phyloP scores from a whole-genome alignment of 371 early-diverging fungal genomes.

The Mucor saturninus region DNA sequence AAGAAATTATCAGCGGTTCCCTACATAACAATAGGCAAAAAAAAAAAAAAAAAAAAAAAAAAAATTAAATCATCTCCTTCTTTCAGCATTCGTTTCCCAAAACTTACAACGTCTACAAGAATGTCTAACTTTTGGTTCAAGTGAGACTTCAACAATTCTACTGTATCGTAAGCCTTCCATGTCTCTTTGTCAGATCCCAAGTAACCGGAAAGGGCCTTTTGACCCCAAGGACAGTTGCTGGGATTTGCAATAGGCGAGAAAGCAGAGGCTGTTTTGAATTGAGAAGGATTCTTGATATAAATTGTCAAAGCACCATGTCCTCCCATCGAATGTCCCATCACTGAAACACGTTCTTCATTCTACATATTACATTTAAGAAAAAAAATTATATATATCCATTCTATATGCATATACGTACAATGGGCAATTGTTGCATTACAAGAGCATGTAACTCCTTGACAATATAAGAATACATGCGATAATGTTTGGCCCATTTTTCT shows the following conservation, averaged over 20 bases:
- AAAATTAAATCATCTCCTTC: background rate
- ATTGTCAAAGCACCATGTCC: slow-evolving; percentile 91
- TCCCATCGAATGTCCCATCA: slow-evolving; percentile 91
- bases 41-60: slow-evolving; percentile 19
- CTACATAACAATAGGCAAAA: background rate
- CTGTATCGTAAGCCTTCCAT: slow-evolving; percentile 80
- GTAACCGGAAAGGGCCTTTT: slow-evolving; percentile 78
- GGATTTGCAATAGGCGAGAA: slow-evolving; percentile 87
- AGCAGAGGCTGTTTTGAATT: slow-evolving; percentile 79
- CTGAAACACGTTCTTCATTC: slow-evolving; percentile 66
- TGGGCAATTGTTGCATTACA: slow-evolving; percentile 58
- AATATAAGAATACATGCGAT: slow-evolving; percentile 87
- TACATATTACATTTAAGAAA: slow-evolving; percentile 13
- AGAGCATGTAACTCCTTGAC: slow-evolving; percentile 72
- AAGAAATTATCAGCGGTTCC: slow-evolving; percentile 78
- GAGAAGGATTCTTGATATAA: slow-evolving; percentile 69
- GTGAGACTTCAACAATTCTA: slow-evolving; percentile 60
- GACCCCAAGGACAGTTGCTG: slow-evolving; percentile 75
- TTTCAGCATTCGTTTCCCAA: too few relatives aligned
- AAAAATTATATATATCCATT: background rate
- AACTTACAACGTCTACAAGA: slow-evolving; percentile 44
- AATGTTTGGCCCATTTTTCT: slow-evolving; percentile 73
- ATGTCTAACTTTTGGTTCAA: slow-evolving; percentile 38
- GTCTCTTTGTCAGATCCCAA: slow-evolving; percentile 62
- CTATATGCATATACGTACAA: slow-evolving; percentile 51